Percentiles rank a stretch among this genome's conserved stretches.
Evolutionary conservation across 345 rosid species (phyloP).

Genomic region (Cochlearia excelsa): DNA sequence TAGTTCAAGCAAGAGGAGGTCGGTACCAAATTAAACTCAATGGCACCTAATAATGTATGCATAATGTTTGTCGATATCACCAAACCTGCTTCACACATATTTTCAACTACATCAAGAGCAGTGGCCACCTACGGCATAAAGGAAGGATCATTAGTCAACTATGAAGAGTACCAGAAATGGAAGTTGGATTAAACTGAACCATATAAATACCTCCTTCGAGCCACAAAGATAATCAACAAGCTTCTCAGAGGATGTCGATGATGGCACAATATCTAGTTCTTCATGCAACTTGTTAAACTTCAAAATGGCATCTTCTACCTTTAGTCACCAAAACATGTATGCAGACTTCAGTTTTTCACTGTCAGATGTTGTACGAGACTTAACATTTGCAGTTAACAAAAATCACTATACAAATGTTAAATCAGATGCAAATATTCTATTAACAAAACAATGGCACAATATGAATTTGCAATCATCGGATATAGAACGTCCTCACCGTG

Average conservation of each 20-base stretch:
- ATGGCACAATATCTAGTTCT: slow-evolving; percentile 53
- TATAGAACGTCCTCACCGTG: slow-evolving; percentile 50
- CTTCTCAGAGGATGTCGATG: slow-evolving; percentile 56
- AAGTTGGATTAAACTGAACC: not conserved
- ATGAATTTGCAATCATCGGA: too few relatives aligned
- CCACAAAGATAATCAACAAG: slow-evolving; percentile 56
- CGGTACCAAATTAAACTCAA: slow-evolving; percentile 62
- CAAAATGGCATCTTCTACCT: slow-evolving; percentile 62
- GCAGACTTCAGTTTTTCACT: too few relatives aligned
- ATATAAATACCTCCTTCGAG: slow-evolving; percentile 51
- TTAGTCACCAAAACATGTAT: slow-evolving; percentile 16
- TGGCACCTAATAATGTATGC: slow-evolving; percentile 48
- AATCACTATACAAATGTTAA: too few relatives aligned
- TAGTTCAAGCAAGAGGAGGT: not conserved
- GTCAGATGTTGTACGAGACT: too few relatives aligned
- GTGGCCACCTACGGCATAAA: slow-evolving; percentile 54
- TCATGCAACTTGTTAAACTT: slow-evolving; percentile 59
- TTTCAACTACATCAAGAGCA: too few relatives aligned
- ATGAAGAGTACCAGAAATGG: not conserved
- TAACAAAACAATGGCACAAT: too few relatives aligned
- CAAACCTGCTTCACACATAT: slow-evolving; percentile 57
- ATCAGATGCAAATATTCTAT: too few relatives aligned
- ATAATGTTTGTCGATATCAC: slow-evolving; percentile 46
- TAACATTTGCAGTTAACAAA: too few relatives aligned
- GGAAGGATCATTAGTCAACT: slow-evolving; percentile 12